Evolutionary conservation across 2,329 filamentous ascomycete species (phyloP), one percentile per base, ranked within the genome.

Genomic region (Aspergillus vadensis): DNA sequence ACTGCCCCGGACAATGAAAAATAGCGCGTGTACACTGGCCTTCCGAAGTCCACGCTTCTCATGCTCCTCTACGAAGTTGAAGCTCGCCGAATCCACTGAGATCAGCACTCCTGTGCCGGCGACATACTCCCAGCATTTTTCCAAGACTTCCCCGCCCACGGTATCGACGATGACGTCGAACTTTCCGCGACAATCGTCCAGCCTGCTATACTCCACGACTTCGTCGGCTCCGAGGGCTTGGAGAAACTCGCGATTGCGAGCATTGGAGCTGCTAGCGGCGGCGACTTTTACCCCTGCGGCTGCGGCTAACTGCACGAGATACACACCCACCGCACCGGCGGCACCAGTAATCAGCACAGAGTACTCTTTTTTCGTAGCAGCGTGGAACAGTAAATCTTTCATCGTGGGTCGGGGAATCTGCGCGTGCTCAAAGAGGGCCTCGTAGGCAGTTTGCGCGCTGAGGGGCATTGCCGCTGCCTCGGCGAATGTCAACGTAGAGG

Each of bases 321-420:
- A 79, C 0, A 70, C 65, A 2, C 79, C 78, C 2, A 75, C 73
- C 0, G 72, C 77, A 8, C 79, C 79, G 8, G 71, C 69, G 30
- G 72, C 76, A 32, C 5, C 76, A 6, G 74, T 77, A 52, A 79
- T 67, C 32, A 79, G 63, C 15, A 79, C n/a, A 27, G 8, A 21
- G 50, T n/a, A 3, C 50, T 25, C 36, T 4, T 25, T 9, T 12
- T n/a, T 27, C 17, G 12, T 50, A n/a, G 14, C n/a, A 5, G 4
- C 0, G 6, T 17, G 21, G 5, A 5, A 5, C 7, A 27, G 12
- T 0, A 15, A 25, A 1, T 36, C 32, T 36, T 14, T 12, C 32
- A 36, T 12, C 12, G 32, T 36, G 56, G 64, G 4, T 55, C 10
- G 4, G 43, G 9, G 2, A 64, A 8, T 2, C 66, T 62, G 32